Base-by-base conservation (phyloP, 169 alveolate species). In the Theileria parva region DNA sequence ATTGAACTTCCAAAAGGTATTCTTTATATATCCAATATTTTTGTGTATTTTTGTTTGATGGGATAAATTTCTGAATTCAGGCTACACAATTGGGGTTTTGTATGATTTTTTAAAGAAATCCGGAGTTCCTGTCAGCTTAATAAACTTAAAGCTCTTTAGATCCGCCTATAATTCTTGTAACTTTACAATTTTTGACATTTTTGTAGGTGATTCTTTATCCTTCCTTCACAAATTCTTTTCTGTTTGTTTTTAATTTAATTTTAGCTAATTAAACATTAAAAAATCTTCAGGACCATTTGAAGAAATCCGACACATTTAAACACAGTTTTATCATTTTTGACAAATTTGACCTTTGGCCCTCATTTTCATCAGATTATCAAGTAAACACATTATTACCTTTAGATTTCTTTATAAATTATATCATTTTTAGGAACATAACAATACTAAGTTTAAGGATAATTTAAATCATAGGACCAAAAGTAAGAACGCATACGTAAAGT, bases 301-400 rank as follows among this genome's bases (percentile, higher is more conserved):
- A 73, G 23, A 30, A 44, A 25, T 13, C 44, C 2, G 28, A 61
- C 23, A 44, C 32, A 19, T 28, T 23, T 17, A 25, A 73, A 30
- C 53, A 44, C 27, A 73, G 80, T 28, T 53, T 73, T n/a, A 15
- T 73, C 48, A 34, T 73, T 37, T 37, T 73, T 37, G 74, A 73
- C 23, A 57, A 30, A 57, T 73, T 73, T 25, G 80, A 73, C 19
- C 63, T 73, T 6, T 73, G 80, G 80, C 57, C 80, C 7, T 57
- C 71, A 19, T 27, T 21, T 13, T 17, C 59, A 21, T 19, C 25
- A n/a, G 61, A 37, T 9, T 23, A 63, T 25, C 53, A 73, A 67
- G 80, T 73, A 28, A 37, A 19, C 3, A 44, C 12, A 44, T 13
- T 44, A n/a, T n/a, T n/a, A n/a, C n/a, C n/a, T n/a, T n/a, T n/a